These are phyloP conservation scores for Blepharisma undulans DNA, from an alignment of 169 alveolate genomes.

Conservation along the genomic window DNA sequence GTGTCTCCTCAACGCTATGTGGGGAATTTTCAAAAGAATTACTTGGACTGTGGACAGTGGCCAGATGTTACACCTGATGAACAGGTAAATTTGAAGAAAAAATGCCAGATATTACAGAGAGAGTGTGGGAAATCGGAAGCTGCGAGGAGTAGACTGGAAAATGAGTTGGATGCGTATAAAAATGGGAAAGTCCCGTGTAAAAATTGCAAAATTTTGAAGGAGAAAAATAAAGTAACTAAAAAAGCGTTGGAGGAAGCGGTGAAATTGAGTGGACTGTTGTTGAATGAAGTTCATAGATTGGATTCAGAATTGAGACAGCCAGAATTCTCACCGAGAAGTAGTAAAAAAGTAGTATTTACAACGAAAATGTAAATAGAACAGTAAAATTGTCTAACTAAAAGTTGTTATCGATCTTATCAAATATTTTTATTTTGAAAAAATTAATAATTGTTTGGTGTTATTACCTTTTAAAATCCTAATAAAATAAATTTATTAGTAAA, in stretches of 20 bases:
- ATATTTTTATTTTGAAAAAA: no score
- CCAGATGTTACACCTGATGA: neutral
- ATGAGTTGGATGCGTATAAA: neutral
- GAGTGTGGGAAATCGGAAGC: neutral
- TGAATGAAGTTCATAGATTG: neutral
- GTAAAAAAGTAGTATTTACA: neutral
- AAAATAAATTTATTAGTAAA: neutral
- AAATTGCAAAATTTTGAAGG: slow-evolving; percentile 1
- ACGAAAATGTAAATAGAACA: neutral
- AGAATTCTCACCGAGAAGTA: neutral
- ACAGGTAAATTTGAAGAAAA: neutral
- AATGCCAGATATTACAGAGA: neutral
- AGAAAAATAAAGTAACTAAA: neutral
- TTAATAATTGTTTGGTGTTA: neutral
- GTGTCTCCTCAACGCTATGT: neutral
- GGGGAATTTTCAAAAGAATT: slow-evolving; percentile 20
- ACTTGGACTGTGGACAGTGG: slow-evolving; percentile 19
- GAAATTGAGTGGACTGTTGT: neutral
- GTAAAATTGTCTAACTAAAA: neutral
- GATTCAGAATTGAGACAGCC: neutral
- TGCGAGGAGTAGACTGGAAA: neutral
- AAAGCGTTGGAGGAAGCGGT: slow-evolving; percentile 28
- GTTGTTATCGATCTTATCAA: neutral
- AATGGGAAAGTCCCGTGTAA: neutral
- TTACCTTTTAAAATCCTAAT: neutral